Percentiles rank a stretch among this genome's conserved stretches.
These are phyloP conservation scores for Rutstroemia sp. DNA, from an alignment of 2,329 filamentous ascomycete genomes.

Conservation along the genomic window DNA sequence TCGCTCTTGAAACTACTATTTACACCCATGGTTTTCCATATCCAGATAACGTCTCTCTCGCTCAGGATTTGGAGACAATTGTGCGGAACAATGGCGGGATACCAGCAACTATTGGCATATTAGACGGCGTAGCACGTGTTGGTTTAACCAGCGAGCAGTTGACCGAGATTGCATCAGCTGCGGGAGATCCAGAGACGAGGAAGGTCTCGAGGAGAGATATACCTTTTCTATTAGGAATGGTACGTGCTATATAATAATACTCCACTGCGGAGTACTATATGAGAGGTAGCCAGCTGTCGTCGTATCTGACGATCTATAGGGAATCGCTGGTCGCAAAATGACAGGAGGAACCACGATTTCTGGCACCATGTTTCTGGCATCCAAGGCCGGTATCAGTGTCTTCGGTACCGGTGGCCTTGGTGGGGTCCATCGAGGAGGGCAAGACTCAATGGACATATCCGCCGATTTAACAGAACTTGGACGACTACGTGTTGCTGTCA, in stretches of 20 bases:
- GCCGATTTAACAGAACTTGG: slow-evolving; percentile 93
- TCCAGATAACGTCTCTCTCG: slow-evolving; percentile 66
- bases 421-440: slow-evolving; percentile 84
- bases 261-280: neutral
- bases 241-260: slow-evolving; percentile 34
- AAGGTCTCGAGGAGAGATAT: slow-evolving; percentile 88
- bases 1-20: slow-evolving; percentile 91
- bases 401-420: slow-evolving; percentile 94
- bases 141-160: slow-evolving; percentile 70
- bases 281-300: neutral
- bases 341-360: slow-evolving; percentile 92
- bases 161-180: slow-evolving; percentile 55
- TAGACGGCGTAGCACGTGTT: slow-evolving; percentile 76
- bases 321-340: slow-evolving; percentile 56
- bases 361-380: slow-evolving; percentile 84
- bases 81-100: slow-evolving; percentile 76
- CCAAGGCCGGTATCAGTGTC: slow-evolving; percentile 79
- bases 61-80: slow-evolving; percentile 68
- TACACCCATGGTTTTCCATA: slow-evolving; percentile 89
- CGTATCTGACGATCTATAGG: slow-evolving; percentile 34
- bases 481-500: slow-evolving; percentile 77
- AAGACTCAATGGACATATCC: slow-evolving; percentile 85
- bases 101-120: slow-evolving; percentile 83
- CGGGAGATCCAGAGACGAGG: slow-evolving; percentile 58
- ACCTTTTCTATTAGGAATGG: slow-evolving; percentile 70